Conservation (phyloP, 2,329 filamentous ascomycete genomes). For the Xylaria multiplex region DNA sequence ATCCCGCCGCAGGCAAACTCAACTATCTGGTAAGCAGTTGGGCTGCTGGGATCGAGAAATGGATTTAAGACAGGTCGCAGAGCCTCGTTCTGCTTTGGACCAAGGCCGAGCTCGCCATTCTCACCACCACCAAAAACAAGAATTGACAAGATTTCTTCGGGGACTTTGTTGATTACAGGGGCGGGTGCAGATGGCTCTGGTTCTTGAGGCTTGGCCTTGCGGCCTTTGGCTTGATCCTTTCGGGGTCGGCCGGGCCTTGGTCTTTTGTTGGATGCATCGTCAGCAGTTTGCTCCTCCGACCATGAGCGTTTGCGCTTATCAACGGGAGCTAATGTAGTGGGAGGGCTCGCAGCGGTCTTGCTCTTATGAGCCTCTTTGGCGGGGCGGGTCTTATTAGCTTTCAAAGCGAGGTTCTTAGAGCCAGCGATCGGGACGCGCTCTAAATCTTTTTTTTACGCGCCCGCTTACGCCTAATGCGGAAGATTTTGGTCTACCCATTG, state of each 20-base stretch:
- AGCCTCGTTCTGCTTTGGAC: constrained; percentile 38
- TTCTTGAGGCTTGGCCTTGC: too few species aligned
- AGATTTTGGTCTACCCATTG: neutral
- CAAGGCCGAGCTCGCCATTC: constrained; percentile 57
- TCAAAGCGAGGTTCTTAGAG: neutral
- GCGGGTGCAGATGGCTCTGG: neutral
- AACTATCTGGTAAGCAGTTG: constrained; percentile 24
- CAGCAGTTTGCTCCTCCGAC: neutral
- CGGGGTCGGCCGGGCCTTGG: neutral
- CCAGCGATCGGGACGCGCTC: neutral
- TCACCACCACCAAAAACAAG: constrained; percentile 52
- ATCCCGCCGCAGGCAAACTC: constrained; percentile 65
- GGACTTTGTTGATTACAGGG: constrained; percentile 20
- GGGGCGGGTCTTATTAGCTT: neutral
- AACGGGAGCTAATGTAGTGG: neutral
- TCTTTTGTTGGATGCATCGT: neutral
- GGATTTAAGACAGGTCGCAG: constrained; percentile 37
- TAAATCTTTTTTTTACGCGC: neutral
- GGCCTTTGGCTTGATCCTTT: too few species aligned
- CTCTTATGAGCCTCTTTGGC: neutral
- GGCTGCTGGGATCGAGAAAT: constrained; percentile 34
- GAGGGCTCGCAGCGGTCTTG: neutral
- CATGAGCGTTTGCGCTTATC: neutral
- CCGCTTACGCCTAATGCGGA: neutral
- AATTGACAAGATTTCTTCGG: constrained; percentile 10